A percentile compares a stretch with the other conserved stretches of the same genome.
These are phyloP conservation scores for Chaetoscypha palmicola DNA, from an alignment of 2,329 filamentous ascomycete species.

Conservation along the genomic window DNA sequence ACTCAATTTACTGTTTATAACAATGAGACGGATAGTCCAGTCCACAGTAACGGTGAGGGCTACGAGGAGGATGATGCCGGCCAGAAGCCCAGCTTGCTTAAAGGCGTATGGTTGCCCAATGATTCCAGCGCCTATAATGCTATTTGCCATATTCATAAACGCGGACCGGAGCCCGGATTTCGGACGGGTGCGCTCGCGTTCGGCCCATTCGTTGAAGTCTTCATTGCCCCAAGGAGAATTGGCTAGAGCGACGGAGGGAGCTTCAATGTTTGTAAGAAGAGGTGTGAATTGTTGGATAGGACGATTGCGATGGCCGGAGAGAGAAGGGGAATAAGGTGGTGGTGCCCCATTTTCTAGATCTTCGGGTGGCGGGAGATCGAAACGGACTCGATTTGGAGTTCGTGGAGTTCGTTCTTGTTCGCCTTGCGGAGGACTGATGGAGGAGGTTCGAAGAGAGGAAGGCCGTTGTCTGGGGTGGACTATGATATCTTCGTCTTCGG, in stretches of 20 bases:
- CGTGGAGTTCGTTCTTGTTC: constrained; percentile 25
- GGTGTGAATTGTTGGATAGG: constrained; percentile 41
- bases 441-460: constrained; percentile 8
- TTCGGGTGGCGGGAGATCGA: constrained; percentile 29
- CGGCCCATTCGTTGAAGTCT: constrained; percentile 42
- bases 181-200: constrained; percentile 55
- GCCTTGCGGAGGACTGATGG: constrained; percentile 1
- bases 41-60: constrained; percentile 78
- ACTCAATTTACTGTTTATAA: constrained; percentile 94
- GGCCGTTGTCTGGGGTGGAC: constrained; percentile 19
- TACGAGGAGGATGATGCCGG: constrained; percentile 72
- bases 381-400: constrained; percentile 31
- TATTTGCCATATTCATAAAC: constrained; percentile 99
- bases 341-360: constrained; percentile 33
- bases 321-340: constrained; percentile 34
- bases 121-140: constrained; percentile 77
- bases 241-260: constrained; percentile 67
- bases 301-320: constrained; percentile 28
- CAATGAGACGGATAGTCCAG: constrained; percentile 96
- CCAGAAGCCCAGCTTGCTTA: constrained; percentile 77
- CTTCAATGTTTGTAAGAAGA: constrained; percentile 73
- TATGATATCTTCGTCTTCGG: constrained; percentile 28
- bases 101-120: constrained; percentile 94
- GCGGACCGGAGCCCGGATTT: constrained; percentile 81
- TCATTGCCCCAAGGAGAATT: constrained; percentile 30